Conservation (phyloP, 495 filamentous ascomycete species). For the Hypomontagnella monticulosa region DNA sequence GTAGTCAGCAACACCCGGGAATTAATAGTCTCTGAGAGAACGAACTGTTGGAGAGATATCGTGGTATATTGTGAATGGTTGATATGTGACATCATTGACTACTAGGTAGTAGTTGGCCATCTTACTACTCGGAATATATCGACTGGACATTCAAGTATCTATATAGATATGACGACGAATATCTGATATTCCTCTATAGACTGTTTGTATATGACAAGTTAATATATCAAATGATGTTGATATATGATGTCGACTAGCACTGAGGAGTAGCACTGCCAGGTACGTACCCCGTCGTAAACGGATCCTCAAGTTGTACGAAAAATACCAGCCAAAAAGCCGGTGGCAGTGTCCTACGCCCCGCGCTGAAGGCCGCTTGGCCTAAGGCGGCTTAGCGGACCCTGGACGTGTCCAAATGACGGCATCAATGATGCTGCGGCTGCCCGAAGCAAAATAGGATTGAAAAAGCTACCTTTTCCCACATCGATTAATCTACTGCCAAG, state of each 20-base stretch:
- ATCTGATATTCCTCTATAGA: background rate
- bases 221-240: no score
- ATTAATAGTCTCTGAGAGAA: slow-evolving; percentile 23
- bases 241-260: no score
- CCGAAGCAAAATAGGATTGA: slow-evolving; percentile 15
- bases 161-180: background rate
- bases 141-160: background rate
- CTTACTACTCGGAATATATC: background rate
- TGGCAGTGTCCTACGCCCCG: background rate
- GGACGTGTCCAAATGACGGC: slow-evolving; percentile 42
- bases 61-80: slow-evolving; percentile 33
- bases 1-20: slow-evolving; percentile 25
- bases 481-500: no score
- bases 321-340: background rate
- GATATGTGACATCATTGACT: background rate
- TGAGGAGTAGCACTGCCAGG: background rate
- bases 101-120: background rate
- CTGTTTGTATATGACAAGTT: no score
- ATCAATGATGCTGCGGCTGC: slow-evolving; percentile 43
- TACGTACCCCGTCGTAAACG: slow-evolving; percentile 9
- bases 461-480: slow-evolving; percentile 9
- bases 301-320: slow-evolving; percentile 4
- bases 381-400: slow-evolving; percentile 31
- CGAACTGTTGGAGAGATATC: slow-evolving; percentile 11
- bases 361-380: slow-evolving; percentile 16